Evolutionary conservation across 306 rosid genomes (phyloP).

Genomic region (Trifolium pratense): DNA sequence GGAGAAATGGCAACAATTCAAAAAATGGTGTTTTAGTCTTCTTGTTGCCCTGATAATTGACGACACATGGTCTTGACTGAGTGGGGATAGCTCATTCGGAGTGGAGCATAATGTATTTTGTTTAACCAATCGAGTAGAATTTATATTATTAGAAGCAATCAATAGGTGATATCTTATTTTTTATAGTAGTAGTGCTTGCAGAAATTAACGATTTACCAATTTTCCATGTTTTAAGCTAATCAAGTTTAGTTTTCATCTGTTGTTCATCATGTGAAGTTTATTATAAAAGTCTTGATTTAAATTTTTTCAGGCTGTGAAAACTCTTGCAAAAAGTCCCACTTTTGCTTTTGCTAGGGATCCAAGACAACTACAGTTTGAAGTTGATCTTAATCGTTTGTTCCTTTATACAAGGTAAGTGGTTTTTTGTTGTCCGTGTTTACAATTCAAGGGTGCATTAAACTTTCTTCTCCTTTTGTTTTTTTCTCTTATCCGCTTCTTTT

Average conservation of each 20-base stretch:
- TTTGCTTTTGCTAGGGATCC: constrained; percentile 80
- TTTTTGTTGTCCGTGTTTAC: constrained; percentile 29
- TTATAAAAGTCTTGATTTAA: neutral
- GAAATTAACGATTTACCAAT: constrained; percentile 5
- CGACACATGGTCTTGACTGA: constrained; percentile 4
- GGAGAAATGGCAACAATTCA: neutral
- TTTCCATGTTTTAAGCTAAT: neutral
- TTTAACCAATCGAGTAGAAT: neutral
- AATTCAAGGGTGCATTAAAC: constrained; percentile 3
- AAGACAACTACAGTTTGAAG: constrained; percentile 67
- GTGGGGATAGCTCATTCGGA: constrained; percentile 1
- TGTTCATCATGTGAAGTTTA: constrained; percentile 27
- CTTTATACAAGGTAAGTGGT: constrained; percentile 71
- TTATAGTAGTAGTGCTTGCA: constrained; percentile 15
- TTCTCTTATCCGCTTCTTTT: neutral
- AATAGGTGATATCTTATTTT: constrained; percentile 9
- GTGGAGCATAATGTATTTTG: neutral
- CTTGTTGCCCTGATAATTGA: constrained; percentile 1
- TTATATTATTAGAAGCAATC: neutral
- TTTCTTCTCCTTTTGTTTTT: neutral
- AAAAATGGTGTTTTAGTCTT: neutral
- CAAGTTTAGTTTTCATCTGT: neutral
- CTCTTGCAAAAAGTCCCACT: constrained; percentile 66
- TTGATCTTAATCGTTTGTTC: constrained; percentile 81
- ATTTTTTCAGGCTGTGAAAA: constrained; percentile 65